These are phyloP conservation scores for Piloderma croceum DNA, from an alignment of 768 basidiomycete genomes.

Conservation along the genomic window DNA sequence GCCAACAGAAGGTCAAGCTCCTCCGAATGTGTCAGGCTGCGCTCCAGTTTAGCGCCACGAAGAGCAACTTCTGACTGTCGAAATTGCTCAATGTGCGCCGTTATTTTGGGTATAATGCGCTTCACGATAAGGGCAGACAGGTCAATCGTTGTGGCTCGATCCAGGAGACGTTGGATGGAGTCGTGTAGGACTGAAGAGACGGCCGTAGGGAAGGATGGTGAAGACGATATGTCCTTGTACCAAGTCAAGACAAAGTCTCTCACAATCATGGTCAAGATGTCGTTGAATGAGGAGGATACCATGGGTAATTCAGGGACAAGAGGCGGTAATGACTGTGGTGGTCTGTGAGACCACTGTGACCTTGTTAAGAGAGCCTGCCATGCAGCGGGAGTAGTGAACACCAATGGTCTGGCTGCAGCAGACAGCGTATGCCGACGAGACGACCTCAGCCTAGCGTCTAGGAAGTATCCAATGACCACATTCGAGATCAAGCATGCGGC, in stretches of 20 bases:
- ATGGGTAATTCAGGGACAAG: constrained; percentile 59
- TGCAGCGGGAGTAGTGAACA: constrained; percentile 89
- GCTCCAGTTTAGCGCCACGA: constrained; percentile 76
- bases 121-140: constrained; percentile 72
- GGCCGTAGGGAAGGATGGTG: constrained; percentile 82
- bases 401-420: constrained; percentile 64
- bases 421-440: constrained; percentile 34
- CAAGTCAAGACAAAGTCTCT: constrained; percentile 86
- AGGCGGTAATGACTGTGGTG: constrained; percentile 61
- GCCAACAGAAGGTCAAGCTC: constrained; percentile 85
- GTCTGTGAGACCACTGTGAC: constrained; percentile 81
- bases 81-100: constrained; percentile 84
- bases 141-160: constrained; percentile 57
- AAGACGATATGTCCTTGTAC: constrained; percentile 84
- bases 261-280: constrained; percentile 74
- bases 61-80: constrained; percentile 84
- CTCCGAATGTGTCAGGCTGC: constrained; percentile 81
- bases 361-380: constrained; percentile 89
- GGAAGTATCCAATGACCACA: constrained; percentile 50
- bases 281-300: constrained; percentile 69
- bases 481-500: constrained; percentile 48
- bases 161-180: constrained; percentile 52
- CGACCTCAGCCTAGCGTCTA: constrained; percentile 46
- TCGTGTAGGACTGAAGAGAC: constrained; percentile 72
- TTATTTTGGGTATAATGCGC: constrained; percentile 83